Conservation (phyloP, 108 stramenopile genomes). For the Mediolabrus comicus region DNA sequence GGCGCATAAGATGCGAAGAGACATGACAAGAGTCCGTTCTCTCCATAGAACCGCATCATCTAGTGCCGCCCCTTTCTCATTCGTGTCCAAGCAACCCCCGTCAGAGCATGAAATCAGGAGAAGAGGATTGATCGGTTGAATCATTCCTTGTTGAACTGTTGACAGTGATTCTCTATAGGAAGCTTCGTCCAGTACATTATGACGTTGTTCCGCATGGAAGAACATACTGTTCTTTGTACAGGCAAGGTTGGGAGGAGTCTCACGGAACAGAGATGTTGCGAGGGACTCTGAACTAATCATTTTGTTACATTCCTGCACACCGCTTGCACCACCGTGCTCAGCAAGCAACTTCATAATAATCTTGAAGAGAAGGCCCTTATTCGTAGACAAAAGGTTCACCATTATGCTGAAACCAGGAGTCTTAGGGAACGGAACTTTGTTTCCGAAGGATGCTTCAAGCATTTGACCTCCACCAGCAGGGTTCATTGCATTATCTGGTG, state of each 20-base stretch:
- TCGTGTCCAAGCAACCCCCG: conserved; percentile 12
- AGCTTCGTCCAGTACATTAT: conserved; percentile 28
- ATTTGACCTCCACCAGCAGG: conserved; percentile 8
- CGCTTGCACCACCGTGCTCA: conserved; percentile 36
- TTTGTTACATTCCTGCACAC: conserved; percentile 39
- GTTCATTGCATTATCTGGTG: not conserved
- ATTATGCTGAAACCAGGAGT: conserved; percentile 56
- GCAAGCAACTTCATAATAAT: conserved; percentile 47
- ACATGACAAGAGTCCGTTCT: conserved; percentile 50
- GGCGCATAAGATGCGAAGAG: conserved; percentile 69
- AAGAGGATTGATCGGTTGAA: conserved; percentile 44
- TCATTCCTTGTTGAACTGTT: conserved; percentile 43
- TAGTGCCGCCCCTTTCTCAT: conserved; percentile 10
- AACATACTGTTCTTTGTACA: conserved; percentile 35
- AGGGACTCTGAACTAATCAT: conserved; percentile 45
- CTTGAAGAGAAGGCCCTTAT: conserved; percentile 50
- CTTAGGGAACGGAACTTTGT: conserved; percentile 46
- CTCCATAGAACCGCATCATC: conserved; percentile 56
- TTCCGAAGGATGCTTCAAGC: conserved; percentile 31
- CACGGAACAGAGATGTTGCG: conserved; percentile 61
- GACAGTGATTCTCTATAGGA: conserved; percentile 28
- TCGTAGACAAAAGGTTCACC: conserved; percentile 47
- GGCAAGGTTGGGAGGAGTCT: conserved; percentile 55
- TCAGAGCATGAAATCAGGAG: conserved; percentile 32
- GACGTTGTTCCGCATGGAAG: conserved; percentile 8